Conservation (phyloP, 495 filamentous ascomycete species). For the Penicillium crystallinum region DNA sequence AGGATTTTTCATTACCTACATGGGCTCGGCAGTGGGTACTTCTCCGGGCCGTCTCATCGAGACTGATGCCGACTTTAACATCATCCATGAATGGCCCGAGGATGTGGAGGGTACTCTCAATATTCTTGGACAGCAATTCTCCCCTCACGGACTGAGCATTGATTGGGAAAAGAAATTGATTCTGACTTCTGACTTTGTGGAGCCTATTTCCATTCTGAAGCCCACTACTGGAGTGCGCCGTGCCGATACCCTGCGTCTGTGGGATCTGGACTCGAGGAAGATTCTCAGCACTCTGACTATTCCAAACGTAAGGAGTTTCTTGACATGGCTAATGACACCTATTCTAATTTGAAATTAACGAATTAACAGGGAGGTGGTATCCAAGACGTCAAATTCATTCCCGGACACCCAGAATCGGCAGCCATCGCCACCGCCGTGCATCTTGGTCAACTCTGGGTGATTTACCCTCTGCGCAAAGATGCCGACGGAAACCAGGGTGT, state of each 20-base stretch:
- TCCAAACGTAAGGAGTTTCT: constrained; percentile 40
- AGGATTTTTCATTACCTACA: constrained; percentile 60
- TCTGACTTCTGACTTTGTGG: constrained; percentile 59
- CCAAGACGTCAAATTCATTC: constrained; percentile 64
- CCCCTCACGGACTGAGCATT: constrained; percentile 54
- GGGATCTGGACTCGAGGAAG: constrained; percentile 46
- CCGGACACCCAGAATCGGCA: constrained; percentile 52
- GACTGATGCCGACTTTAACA: constrained; percentile 54
- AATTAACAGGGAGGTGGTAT: constrained; percentile 58
- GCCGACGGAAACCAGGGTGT: constrained; percentile 50
- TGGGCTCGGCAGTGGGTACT: constrained; percentile 52
- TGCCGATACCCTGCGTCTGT: constrained; percentile 56
- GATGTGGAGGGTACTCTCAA: constrained; percentile 46
- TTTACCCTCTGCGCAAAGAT: constrained; percentile 55
- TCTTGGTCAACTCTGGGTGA: constrained; percentile 59
- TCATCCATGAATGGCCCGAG: constrained; percentile 57
- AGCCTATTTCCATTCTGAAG: constrained; percentile 55
- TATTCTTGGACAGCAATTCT: constrained; percentile 55
- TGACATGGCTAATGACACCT: not conserved
- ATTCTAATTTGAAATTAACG: not conserved
- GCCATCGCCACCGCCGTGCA: constrained; percentile 59
- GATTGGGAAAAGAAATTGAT: constrained; percentile 54
- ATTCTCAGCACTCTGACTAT: constrained; percentile 60
- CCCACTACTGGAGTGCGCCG: constrained; percentile 47
- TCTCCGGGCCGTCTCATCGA: constrained; percentile 55